Conservation (phyloP, 305 asterid genomes). For the Fraxinus xanthoxyloides region DNA sequence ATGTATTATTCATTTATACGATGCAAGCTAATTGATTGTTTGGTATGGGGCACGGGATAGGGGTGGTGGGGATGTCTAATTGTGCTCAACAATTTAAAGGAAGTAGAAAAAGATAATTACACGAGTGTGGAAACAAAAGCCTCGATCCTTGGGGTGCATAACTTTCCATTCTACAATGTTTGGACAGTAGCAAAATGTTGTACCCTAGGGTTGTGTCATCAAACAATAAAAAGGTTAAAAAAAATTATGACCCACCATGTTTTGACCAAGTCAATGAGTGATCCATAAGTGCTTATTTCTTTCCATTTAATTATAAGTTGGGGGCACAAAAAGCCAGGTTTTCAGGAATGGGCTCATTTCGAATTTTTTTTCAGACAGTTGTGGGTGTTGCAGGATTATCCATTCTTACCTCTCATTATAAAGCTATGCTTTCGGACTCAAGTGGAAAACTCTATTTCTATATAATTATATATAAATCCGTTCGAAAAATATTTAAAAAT, state of each 20-base stretch:
- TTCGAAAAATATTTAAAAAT: background rate
- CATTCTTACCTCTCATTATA: background rate
- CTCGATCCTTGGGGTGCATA: background rate
- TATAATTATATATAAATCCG: background rate
- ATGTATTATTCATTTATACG: background rate
- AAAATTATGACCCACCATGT: slow-evolving; percentile 9
- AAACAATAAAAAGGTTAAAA: too few species aligned
- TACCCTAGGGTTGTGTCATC: background rate
- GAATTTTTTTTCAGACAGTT: background rate
- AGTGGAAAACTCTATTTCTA: background rate
- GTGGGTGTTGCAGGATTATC: slow-evolving; percentile 15
- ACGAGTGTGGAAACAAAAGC: background rate
- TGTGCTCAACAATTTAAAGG: background rate
- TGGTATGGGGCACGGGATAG: background rate
- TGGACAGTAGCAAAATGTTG: background rate
- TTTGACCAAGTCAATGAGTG: slow-evolving; percentile 26
- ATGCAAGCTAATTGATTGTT: background rate
- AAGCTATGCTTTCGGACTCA: background rate
- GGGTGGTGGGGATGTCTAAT: background rate
- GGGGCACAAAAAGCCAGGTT: slow-evolving; percentile 38
- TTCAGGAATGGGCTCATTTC: slow-evolving; percentile 44
- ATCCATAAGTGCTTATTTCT: slow-evolving; percentile 18
- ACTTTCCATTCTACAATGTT: background rate
- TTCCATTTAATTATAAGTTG: slow-evolving; percentile 1
- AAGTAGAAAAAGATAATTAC: background rate